Conservation (phyloP, 78 protist genomes). For the Dictyostelium firmibasis region DNA sequence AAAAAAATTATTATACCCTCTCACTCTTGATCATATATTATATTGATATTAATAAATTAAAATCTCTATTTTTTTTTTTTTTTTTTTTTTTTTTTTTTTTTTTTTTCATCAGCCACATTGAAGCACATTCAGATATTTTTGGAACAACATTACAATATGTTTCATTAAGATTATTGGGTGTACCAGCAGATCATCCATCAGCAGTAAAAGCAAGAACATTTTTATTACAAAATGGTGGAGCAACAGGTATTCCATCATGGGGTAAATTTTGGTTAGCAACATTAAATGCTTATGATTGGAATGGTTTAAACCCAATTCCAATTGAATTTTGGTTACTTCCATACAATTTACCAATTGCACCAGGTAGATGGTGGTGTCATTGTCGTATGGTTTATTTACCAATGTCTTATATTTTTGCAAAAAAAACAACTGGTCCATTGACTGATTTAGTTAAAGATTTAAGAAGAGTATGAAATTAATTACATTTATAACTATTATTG, state of each 20-base stretch:
- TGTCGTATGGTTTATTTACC: conserved; percentile 96
- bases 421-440: not conserved
- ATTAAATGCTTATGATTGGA: conserved; percentile 87
- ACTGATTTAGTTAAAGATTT: conserved; percentile 42
- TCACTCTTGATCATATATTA: too few species aligned
- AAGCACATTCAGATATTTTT: conserved; percentile 88
- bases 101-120: conserved; percentile 81
- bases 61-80: too few species aligned
- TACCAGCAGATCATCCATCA: conserved; percentile 52
- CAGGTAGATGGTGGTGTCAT: conserved; percentile 94
- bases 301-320: conserved; percentile 87
- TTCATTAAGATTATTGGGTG: conserved; percentile 91
- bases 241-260: conserved; percentile 91
- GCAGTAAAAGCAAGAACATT: conserved; percentile 63
- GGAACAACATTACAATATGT: conserved; percentile 93
- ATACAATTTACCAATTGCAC: conserved; percentile 86
- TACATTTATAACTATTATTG: not conserved
- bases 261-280: conserved; percentile 94
- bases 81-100: not conserved
- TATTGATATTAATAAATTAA: not conserved
- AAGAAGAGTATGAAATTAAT: not conserved
- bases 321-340: conserved; percentile 95
- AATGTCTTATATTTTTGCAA: conserved; percentile 92
- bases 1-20: too few species aligned
- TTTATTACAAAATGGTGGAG: conserved; percentile 86